Conservation (phyloP, 768 basidiomycete genomes). For the Mycena rosella region DNA sequence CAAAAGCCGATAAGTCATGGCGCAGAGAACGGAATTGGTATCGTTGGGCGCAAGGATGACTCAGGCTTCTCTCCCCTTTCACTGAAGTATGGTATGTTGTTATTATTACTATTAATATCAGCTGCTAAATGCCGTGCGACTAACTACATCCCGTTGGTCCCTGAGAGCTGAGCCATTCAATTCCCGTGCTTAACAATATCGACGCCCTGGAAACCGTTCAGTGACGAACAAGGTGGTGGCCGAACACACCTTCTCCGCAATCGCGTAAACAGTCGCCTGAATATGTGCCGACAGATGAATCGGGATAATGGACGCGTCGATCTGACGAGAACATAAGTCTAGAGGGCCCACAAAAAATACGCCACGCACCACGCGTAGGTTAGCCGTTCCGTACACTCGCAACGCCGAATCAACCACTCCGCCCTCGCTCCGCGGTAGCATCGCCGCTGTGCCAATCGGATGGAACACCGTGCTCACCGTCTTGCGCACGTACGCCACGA, state of each 20-base stretch:
- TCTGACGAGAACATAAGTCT: not conserved
- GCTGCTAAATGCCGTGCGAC: too few species aligned
- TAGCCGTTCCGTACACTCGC: conserved; percentile 40
- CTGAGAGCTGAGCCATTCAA: too few species aligned
- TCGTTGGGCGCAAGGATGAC: too few species aligned
- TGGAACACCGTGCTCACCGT: conserved; percentile 32
- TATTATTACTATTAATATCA: too few species aligned
- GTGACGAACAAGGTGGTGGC: too few species aligned
- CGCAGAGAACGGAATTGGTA: too few species aligned
- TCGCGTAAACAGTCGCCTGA: conserved; percentile 22
- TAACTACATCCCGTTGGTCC: too few species aligned
- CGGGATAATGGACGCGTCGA: conserved; percentile 20
- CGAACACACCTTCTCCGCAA: conserved; percentile 9
- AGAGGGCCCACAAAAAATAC: not conserved
- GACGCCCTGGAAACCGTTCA: too few species aligned
- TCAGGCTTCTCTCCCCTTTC: too few species aligned
- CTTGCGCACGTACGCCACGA: conserved; percentile 33
- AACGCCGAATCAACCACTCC: conserved; percentile 42
- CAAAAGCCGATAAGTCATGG: too few species aligned
- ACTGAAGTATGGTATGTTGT: too few species aligned
- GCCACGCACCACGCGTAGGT: conserved; percentile 36
- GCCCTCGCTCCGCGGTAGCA: conserved; percentile 47
- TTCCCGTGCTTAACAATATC: too few species aligned
- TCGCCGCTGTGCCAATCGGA: conserved; percentile 45
- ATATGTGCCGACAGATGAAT: conserved; percentile 21